Conservation (phyloP, 2,329 filamentous ascomycete genomes). For the Hypoxylon sp. region DNA sequence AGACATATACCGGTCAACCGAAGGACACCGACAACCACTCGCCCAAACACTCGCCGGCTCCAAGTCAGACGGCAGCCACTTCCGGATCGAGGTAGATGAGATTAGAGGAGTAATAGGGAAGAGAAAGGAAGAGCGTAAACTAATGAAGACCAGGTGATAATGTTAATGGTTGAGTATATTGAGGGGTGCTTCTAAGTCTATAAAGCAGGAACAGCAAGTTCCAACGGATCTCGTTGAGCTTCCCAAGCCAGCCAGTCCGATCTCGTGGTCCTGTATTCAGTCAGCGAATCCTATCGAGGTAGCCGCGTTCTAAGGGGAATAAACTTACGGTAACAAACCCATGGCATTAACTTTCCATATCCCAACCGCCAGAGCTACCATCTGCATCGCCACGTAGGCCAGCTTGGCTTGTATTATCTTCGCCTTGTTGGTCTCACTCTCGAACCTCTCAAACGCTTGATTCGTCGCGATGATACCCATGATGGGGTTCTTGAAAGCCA, state of each 20-base stretch:
- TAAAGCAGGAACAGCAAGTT: conserved; percentile 74
- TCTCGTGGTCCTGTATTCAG: conserved; percentile 78
- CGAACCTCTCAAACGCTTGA: conserved; percentile 89
- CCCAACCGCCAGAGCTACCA: conserved; percentile 84
- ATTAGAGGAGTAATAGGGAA: neutral
- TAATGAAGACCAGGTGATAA: neutral
- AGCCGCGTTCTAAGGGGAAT: neutral
- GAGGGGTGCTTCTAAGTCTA: conserved; percentile 48
- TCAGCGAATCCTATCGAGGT: conserved; percentile 45
- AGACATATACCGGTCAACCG: neutral
- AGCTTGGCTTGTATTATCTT: conserved; percentile 86
- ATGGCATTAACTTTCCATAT: conserved; percentile 98
- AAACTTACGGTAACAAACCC: conserved; percentile 84
- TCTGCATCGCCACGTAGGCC: conserved; percentile 88
- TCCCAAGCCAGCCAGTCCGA: conserved; percentile 99
- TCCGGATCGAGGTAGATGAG: conserved; percentile 28
- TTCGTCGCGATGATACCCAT: conserved; percentile 86
- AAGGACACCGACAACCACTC: neutral
- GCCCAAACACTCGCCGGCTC: neutral
- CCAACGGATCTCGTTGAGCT: conserved; percentile 74
- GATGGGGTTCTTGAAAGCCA: conserved; percentile 97
- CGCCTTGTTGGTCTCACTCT: conserved; percentile 80
- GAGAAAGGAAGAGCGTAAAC: neutral
- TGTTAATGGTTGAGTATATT: conserved; percentile 12
- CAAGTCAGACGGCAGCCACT: conserved; percentile 38